Base-by-base conservation (phyloP, 192 early-diverging fungal species). In the Spinellus fusiger region DNA sequence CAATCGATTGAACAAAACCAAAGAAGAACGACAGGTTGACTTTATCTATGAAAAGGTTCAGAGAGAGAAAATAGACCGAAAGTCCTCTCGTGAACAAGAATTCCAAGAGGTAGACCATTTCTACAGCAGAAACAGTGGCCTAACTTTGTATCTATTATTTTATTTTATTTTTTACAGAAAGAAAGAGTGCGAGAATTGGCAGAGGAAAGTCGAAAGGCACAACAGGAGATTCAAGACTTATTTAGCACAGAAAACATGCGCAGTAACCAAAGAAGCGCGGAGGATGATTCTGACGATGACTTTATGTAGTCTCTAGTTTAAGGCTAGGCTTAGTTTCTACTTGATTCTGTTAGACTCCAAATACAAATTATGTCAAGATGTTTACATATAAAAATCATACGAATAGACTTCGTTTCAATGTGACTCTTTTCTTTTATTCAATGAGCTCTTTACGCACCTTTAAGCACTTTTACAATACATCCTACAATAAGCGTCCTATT, bases 1-100 rank as follows among this genome's bases (percentile, higher is more conserved):
- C 47, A 98, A 97, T 72, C 77, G 96, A 26, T 73, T 99, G 34
- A 96, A 96, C 79, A 98, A 97, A 77, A 96, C 97, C 0, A 91
- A 88, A 54, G 62, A 72, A 0, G 93, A 95, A 48, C 56, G 68
- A 22, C 68, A 79, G 15, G 91, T 91, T 16, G 95, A 99, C 67
- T 72, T 97, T 64, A 65, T 75, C n/a, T 73, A 78, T 28, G 84
- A 91, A 50, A 91, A 90, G 64, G 27, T 85, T 28, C 83, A 82
- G 28, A 60, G 73, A 38, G 82, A 84, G 10, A 77, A 80, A 29
- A 62, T 62, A n/a, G 44, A 66, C n/a, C 66, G 75, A 47, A 66
- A 57, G 16, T 38, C 60, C 20, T 53, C 33, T 4, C 53, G 68
- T 54, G 49, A 69, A 62, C 59, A 59, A 8, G 63, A 59, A 37